Evolutionary conservation across 2,329 filamentous ascomycete genomes (phyloP), one percentile per base, ranked within the genome.

Genomic region (Fusarium pilosicola): DNA sequence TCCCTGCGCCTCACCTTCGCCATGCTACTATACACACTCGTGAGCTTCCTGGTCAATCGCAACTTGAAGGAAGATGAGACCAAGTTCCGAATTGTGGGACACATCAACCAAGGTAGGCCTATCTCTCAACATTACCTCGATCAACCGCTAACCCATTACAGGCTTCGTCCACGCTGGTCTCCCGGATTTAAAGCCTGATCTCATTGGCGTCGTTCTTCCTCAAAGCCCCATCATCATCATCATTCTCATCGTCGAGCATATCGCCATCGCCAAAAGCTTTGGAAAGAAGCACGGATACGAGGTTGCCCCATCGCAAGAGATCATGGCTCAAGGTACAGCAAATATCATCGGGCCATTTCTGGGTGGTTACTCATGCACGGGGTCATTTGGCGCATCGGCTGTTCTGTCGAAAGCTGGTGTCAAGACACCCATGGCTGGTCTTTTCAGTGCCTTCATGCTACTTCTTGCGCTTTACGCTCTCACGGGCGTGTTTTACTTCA

Each of bases 391-490:
- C 18, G 90, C 93, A 22, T 96, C 94, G 3, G 94, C 94, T 44
- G 94, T 96, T 79, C 93, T 96, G 78, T 93, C 93, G 7, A 96
- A 96, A 81, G 93, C 94, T 58, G 94, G 94, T 73, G 93, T 95
- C 8, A 89, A 92, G 45, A 96, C 93, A 1, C 94, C 94, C 0
- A 85, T 96, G 44, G 94, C 92, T 36, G 93, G 94, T 80, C 86
- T 94, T 32, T 93, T 96, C 75, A 96, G 93, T 38, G 93, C 93
- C 1, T 66, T 93, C 34, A 88, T 96, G 11, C 91, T 96, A 3
- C 85, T 96, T 2, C 85, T 96, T 15, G 93, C 93, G 10, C 90
- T 96, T 66, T 96, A 96, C 75, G 93, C 90, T 10, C 84, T 96
- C 34, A 91, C 93, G 0, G 89, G 90, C 0, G 90, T 95, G 36